These are phyloP conservation scores for Apiospora phragmitis DNA, from an alignment of 2,329 filamentous ascomycete species.

Conservation along the genomic window DNA sequence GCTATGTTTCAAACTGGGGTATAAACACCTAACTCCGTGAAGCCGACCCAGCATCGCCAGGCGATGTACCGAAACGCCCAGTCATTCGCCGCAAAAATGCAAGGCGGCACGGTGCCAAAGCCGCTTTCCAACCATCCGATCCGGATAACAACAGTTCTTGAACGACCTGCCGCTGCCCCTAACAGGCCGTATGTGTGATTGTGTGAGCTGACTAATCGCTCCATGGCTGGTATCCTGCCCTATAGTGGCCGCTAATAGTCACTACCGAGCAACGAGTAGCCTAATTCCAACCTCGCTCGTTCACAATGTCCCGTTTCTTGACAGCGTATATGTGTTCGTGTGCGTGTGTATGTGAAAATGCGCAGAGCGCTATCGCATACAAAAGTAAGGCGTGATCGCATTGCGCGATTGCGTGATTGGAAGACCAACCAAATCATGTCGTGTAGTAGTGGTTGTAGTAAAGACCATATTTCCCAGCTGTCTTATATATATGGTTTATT, in stretches of 20 bases:
- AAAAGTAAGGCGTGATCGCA: neutral
- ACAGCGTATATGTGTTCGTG: too few species aligned
- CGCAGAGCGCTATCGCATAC: neutral
- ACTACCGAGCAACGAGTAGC: neutral
- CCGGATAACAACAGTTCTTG: neutral
- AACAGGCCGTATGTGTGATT: neutral
- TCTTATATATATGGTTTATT: neutral
- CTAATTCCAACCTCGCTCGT: neutral
- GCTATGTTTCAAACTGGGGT: neutral
- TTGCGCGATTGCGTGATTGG: neutral
- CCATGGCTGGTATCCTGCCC: neutral
- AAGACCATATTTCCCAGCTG: neutral
- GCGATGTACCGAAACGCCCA: neutral
- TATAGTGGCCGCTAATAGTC: neutral
- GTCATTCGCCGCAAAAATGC: neutral
- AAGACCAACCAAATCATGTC: neutral
- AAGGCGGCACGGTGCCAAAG: neutral
- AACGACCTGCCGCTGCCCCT: neutral
- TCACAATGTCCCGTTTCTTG: neutral
- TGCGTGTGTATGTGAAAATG: neutral
- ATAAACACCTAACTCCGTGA: constrained; percentile 8
- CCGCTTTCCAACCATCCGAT: neutral
- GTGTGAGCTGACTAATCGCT: neutral
- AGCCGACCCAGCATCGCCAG: neutral
- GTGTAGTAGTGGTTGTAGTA: neutral